Evolutionary conservation across 441 rosid genomes (phyloP).

Genomic region (Aquilaria agallochum): DNA sequence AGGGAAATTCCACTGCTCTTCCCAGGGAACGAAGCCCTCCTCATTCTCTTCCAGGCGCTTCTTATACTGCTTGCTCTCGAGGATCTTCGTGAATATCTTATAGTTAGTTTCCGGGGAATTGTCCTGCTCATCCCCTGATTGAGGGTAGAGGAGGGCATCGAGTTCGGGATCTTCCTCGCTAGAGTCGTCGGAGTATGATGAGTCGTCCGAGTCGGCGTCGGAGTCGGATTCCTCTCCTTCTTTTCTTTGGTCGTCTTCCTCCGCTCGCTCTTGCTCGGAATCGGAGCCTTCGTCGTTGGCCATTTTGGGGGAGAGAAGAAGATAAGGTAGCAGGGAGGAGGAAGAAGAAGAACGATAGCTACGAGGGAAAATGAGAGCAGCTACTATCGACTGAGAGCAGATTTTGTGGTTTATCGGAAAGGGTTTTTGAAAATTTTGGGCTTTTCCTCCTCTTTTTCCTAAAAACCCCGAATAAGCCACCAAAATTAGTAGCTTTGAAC

Average conservation of each 20-base stretch:
- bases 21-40: constrained; percentile 16
- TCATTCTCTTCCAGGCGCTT: constrained; percentile 48
- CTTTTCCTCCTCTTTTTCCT: background rate
- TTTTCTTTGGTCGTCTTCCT: constrained; percentile 7
- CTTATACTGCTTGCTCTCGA: constrained; percentile 33
- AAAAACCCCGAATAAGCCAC: no score
- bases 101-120: constrained; percentile 48
- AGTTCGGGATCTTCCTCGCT: constrained; percentile 21
- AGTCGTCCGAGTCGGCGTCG: constrained; percentile 43
- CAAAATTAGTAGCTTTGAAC: no score
- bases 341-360: constrained; percentile 18
- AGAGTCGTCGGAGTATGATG: constrained; percentile 34
- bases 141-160: constrained; percentile 22
- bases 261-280: constrained; percentile 15
- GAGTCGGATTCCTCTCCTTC: constrained; percentile 18
- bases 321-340: constrained; percentile 23
- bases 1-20: constrained; percentile 64
- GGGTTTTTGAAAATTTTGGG: constrained; percentile 12
- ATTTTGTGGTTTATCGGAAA: background rate
- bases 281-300: constrained; percentile 25
- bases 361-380: constrained; percentile 9
- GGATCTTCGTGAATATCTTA: constrained; percentile 32
- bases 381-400: background rate
- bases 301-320: constrained; percentile 20
- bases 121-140: constrained; percentile 40